phyloP scores from a whole-genome alignment of 305 asterid genomes.

The Fraxinus platypoda region DNA sequence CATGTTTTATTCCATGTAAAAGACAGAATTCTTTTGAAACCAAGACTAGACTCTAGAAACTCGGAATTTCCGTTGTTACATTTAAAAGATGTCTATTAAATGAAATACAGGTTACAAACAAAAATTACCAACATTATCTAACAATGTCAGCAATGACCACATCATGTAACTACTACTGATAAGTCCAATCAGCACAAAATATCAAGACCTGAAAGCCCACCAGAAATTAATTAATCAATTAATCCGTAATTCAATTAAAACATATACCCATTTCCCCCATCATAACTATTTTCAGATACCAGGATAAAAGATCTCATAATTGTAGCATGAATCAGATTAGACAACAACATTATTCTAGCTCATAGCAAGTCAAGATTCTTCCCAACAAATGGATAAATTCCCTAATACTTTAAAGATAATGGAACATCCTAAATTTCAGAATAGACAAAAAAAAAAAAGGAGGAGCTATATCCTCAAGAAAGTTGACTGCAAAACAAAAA shows the following conservation, averaged over 20 bases:
- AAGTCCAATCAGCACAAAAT: background rate
- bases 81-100: background rate
- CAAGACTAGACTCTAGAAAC: background rate
- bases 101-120: background rate
- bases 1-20: background rate
- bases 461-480: background rate
- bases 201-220: background rate
- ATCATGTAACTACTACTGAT: background rate
- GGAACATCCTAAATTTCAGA: background rate
- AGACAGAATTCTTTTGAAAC: background rate
- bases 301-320: background rate
- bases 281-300: background rate
- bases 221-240: background rate
- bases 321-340: background rate
- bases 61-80: background rate
- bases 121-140: background rate
- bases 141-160: background rate
- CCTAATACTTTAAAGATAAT: background rate
- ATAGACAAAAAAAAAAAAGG: background rate
- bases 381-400: background rate
- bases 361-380: background rate
- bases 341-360: background rate
- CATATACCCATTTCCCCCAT: background rate
- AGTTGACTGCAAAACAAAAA: background rate
- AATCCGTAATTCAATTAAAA: background rate